A percentile compares a stretch with the other conserved stretches of the same genome.
These are phyloP conservation scores for Solanum hybrid DNA, from an alignment of 305 asterid genomes.

Conservation along the genomic window DNA sequence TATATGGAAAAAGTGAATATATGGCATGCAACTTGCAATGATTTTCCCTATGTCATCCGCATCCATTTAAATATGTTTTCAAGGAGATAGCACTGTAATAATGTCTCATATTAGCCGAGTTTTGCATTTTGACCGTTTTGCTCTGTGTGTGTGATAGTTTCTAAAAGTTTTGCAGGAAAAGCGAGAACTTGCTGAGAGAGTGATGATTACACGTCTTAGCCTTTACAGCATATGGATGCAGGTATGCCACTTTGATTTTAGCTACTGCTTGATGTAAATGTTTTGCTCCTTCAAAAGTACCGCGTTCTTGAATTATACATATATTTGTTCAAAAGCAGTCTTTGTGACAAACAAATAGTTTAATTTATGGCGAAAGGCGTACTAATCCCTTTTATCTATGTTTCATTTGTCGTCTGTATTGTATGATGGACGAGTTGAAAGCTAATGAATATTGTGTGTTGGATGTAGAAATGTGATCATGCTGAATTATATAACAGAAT, in stretches of 20 bases:
- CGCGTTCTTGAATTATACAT: not conserved
- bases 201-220: conserved; percentile 73
- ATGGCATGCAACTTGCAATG: not conserved
- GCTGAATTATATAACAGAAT: conserved; percentile 48
- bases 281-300: not conserved
- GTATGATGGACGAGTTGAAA: not conserved
- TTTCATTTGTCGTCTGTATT: not conserved
- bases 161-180: conserved; percentile 36
- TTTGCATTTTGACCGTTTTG: not conserved
- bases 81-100: not conserved
- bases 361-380: not conserved
- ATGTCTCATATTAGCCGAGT: not conserved
- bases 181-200: conserved; percentile 74
- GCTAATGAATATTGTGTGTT: not conserved
- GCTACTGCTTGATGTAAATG: not conserved
- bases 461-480: conserved; percentile 45
- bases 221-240: conserved; percentile 66
- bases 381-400: not conserved
- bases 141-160: not conserved
- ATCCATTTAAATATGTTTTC: not conserved
- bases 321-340: not conserved
- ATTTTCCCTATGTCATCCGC: not conserved
- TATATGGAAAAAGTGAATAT: not conserved
- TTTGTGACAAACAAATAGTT: not conserved
- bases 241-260: conserved; percentile 23